Evolutionary conservation across 1,284 basidiomycete species (phyloP), one percentile per base, ranked within the genome.

Genomic region (Irpex sp.): DNA sequence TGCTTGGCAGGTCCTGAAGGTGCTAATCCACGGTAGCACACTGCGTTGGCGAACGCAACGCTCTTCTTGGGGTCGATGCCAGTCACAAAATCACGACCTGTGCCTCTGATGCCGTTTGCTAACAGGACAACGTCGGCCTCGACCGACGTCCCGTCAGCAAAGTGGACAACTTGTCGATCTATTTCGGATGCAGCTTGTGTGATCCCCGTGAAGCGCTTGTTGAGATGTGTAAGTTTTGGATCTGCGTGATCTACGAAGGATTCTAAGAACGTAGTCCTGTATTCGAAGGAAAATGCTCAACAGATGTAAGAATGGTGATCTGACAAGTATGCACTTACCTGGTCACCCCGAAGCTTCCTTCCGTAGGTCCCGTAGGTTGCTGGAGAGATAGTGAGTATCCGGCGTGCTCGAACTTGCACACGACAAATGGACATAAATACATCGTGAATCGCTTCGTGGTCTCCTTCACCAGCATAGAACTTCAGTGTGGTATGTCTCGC

Each of bases 91-190:
- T 63, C 63, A 42, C 82, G 77, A 14, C 77, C 69, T 2, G 67
- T 67, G 58, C 81, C 82, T 62, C 72, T 77, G 57, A 83, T 78
- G 0, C 81, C 81, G 65, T 84, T 82, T 5, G 80, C 77, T 8
- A 80, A 80, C 57, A 84, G 71, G 23, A 83, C 72, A 5, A 82
- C 65, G 58, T 82, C 80, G 6, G 80, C 70, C 65, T 78, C 75
- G 56, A 77, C 69, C 0, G 69, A 72, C 9, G 76, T 75, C 6
- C 77, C 77, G 62, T 82, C 80, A n/a, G 75, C 64, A 64, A 83
- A 83, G 36, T 73, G 69, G 3, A 82, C 66, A 5, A 69, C 57
- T 5, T 74, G 65, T 10, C 63, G 67, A 14, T 71, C 71, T 21
- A 68, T 67, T 19, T 65, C 61, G 35, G 64, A 58, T 39, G 60